These are phyloP conservation scores for Tuber indicum DNA, from an alignment of 495 filamentous ascomycete genomes.

Conservation along the genomic window DNA sequence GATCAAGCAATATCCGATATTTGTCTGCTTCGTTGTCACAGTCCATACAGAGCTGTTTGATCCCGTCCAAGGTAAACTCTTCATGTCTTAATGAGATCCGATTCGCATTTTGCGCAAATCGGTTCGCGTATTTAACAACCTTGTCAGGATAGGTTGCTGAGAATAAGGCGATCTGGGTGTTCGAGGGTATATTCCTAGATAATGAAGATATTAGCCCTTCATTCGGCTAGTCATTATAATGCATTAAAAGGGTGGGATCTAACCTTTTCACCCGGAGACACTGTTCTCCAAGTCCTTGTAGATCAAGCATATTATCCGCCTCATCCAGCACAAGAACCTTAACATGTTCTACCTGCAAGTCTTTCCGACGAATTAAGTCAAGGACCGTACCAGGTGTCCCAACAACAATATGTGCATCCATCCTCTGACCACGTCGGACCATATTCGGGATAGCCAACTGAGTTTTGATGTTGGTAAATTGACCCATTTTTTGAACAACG, in stretches of 20 bases:
- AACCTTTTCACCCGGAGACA: conserved; percentile 80
- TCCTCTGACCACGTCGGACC: conserved; percentile 52
- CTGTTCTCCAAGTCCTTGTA: conserved; percentile 90
- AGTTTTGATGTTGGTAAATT: conserved; percentile 66
- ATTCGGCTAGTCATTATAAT: not conserved
- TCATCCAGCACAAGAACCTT: conserved; percentile 83
- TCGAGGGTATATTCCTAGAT: conserved; percentile 19
- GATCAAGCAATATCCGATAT: conserved; percentile 75
- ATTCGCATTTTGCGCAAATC: conserved; percentile 78
- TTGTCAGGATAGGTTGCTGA: conserved; percentile 89
- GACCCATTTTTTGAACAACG: conserved; percentile 72
- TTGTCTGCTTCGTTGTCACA: conserved; percentile 72
- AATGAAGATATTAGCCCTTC: not conserved
- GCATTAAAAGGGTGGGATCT: conserved; percentile 39
- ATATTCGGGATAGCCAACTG: conserved; percentile 75
- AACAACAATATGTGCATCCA: conserved; percentile 73
- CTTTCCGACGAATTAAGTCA: conserved; percentile 69
- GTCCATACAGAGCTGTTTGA: conserved; percentile 94
- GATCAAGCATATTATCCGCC: conserved; percentile 93
- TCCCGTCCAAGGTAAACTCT: conserved; percentile 91
- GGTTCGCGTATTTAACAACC: conserved; percentile 69
- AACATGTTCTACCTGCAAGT: conserved; percentile 58
- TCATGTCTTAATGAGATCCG: conserved; percentile 79
- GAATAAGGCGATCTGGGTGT: conserved; percentile 81
- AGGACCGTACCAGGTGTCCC: conserved; percentile 94